Evolutionary conservation across 2,329 filamentous ascomycete species (phyloP), one percentile per base, ranked within the genome.

Genomic region (Emericellopsis cladophorae): DNA sequence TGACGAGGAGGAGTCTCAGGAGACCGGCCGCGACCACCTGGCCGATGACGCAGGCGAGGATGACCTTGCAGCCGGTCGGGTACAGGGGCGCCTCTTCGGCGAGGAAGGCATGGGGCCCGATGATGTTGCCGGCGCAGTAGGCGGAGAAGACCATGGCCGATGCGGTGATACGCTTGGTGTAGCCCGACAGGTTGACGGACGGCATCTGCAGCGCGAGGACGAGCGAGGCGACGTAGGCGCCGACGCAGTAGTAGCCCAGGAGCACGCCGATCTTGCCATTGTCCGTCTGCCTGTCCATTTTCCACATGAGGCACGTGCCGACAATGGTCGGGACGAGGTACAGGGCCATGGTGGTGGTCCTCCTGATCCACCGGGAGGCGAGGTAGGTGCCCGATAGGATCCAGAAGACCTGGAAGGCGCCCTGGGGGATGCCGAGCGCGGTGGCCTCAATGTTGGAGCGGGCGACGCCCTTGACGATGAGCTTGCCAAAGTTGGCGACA

Each of bases 401-500:
- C 46, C 61, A 73, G n/a, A 72, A 51, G 4, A 72, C 60, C 41
- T 73, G 70, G 47, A 71, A 74, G 2, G 60, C 66, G 5, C 73
- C 73, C 35, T 67, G 63, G 0, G 73, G 74, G 26, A 77, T 76
- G 0, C 70, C 72, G 4, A 72, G 60, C 0, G 66, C 66, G 0
- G 70, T 72, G 0, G 73, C 74, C 7, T 59, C 15, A 1, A 55
- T 45, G 6, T 51, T 45, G 16, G 51, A 46, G 8, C 53, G 42
- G 7, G 64, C 64, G 2, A 72, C 54, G 1, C 67, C 63, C 42
- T 74, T 73, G 50, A 75, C 64, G 41, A 76, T 56, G 41, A 59
- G 47, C 72, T 74, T 74, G 32, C 68, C 66, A 45, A 76, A 76
- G 46, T 70, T 74, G 5, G 71, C 65, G 8, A 72, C 73, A 0